Percentiles rank a stretch among this genome's conserved stretches.
phyloP scores from a whole-genome alignment of 371 early-diverging fungal species.

The Rhizopus sp. region DNA sequence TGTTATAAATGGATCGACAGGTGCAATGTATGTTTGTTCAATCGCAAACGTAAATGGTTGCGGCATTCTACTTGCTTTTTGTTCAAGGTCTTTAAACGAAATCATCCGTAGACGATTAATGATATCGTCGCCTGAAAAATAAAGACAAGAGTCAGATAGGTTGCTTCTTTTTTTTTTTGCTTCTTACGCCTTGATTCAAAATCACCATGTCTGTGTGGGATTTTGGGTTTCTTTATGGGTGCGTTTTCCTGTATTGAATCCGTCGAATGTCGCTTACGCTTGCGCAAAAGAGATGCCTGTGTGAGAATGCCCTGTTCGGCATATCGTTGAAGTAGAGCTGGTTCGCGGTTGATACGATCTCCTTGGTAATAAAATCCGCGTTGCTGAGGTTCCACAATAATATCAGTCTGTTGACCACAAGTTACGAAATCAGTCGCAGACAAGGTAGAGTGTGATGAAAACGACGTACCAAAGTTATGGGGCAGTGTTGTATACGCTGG shows the following conservation, averaged over 20 bases:
- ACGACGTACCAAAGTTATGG: neutral
- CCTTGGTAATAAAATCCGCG: conserved; percentile 52
- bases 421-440: neutral
- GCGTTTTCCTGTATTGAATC: conserved; percentile 29
- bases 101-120: conserved; percentile 42
- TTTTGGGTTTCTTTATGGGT: conserved; percentile 46
- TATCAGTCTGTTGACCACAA: neutral
- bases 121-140: conserved; percentile 49
- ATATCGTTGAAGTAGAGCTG: conserved; percentile 41
- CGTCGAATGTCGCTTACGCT: conserved; percentile 38
- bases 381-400: conserved; percentile 43
- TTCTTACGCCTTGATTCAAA: conserved; percentile 53
- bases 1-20: conserved; percentile 12
- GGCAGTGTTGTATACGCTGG: neutral
- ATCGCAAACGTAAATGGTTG: conserved; percentile 40
- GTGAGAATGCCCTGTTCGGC: conserved; percentile 50
- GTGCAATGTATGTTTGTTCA: conserved; percentile 3
- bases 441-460: neutral
- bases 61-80: conserved; percentile 42
- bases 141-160: neutral
- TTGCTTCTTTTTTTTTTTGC: neutral
- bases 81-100: conserved; percentile 41
- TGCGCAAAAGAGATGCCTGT: conserved; percentile 46
- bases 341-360: conserved; percentile 44
- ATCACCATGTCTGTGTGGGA: conserved; percentile 54